phyloP scores from a whole-genome alignment of 1,139 yeast species.

The Saccharomyces pastorianus region DNA sequence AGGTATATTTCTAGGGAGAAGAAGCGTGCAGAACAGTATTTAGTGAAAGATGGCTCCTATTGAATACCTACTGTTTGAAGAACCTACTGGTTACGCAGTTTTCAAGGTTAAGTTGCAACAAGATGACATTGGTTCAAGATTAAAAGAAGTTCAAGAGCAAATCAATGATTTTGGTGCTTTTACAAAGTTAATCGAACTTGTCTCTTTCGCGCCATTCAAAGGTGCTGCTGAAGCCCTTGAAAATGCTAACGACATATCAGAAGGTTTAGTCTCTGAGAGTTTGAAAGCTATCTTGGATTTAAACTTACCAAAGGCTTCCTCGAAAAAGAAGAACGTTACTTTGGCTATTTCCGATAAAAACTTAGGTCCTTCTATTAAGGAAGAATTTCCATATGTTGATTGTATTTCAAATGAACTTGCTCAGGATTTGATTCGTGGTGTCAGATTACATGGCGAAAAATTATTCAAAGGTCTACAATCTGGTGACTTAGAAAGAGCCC shows the following conservation, averaged over 20 bases:
- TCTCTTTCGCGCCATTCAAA: conserved; percentile 95
- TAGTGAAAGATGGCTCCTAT: conserved; percentile 45
- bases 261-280: conserved; percentile 90
- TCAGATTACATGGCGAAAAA: conserved; percentile 84
- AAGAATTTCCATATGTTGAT: conserved; percentile 77
- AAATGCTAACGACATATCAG: conserved; percentile 95
- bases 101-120: conserved; percentile 92
- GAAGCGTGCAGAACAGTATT: neutral
- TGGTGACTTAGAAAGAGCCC: conserved; percentile 96
- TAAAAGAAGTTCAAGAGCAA: conserved; percentile 91
- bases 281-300: conserved; percentile 82
- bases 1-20: neutral
- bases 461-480: conserved; percentile 84
- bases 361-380: conserved; percentile 95
- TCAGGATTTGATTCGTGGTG: conserved; percentile 91
- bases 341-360: conserved; percentile 92
- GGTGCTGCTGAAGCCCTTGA: conserved; percentile 99
- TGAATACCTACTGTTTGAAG: conserved; percentile 93
- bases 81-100: conserved; percentile 96
- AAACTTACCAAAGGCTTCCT: conserved; percentile 73
- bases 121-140: conserved; percentile 85
- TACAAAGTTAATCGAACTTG: conserved; percentile 87
- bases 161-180: conserved; percentile 79
- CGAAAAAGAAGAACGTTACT: conserved; percentile 58
- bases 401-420: conserved; percentile 86